Evolutionary conservation across 2,329 filamentous ascomycete genomes (phyloP).

Genomic region (Aspergillus sp.): DNA sequence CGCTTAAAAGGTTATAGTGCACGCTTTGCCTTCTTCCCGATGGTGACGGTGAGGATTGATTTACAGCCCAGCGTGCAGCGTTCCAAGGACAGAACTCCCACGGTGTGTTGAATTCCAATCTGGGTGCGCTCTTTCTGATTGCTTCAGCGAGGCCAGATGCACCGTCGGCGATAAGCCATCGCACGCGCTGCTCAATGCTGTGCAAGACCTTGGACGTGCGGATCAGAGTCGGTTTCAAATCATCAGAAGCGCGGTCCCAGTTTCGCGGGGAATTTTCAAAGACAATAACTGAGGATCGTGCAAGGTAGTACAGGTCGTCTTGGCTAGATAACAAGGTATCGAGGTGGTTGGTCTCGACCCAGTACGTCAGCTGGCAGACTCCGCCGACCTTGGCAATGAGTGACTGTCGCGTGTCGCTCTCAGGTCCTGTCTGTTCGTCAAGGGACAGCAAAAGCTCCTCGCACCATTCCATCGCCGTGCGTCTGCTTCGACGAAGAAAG

Average conservation of each 20-base stretch:
- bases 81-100: conserved; percentile 5
- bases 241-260: neutral
- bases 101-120: conserved; percentile 1
- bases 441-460: neutral
- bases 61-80: conserved; percentile 6
- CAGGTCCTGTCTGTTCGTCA: neutral
- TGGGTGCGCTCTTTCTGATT: neutral
- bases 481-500: conserved; percentile 4
- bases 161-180: conserved; percentile 4
- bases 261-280: conserved; percentile 10
- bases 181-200: conserved; percentile 1
- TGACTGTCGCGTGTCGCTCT: neutral
- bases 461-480: conserved; percentile 8
- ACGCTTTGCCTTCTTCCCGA: conserved; percentile 1
- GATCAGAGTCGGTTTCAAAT: conserved; percentile 1
- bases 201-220: conserved; percentile 7
- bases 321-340: conserved; percentile 1
- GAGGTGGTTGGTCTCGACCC: conserved; percentile 7
- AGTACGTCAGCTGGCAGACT: conserved; percentile 13
- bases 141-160: conserved; percentile 7
- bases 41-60: neutral
- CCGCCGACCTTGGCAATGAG: conserved; percentile 7
- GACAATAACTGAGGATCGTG: conserved; percentile 11
- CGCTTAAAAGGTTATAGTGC: conserved; percentile 13
- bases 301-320: conserved; percentile 9